Evolutionary conservation across 345 rosid species (phyloP).

Genomic region (Eucalyptus coolabah): DNA sequence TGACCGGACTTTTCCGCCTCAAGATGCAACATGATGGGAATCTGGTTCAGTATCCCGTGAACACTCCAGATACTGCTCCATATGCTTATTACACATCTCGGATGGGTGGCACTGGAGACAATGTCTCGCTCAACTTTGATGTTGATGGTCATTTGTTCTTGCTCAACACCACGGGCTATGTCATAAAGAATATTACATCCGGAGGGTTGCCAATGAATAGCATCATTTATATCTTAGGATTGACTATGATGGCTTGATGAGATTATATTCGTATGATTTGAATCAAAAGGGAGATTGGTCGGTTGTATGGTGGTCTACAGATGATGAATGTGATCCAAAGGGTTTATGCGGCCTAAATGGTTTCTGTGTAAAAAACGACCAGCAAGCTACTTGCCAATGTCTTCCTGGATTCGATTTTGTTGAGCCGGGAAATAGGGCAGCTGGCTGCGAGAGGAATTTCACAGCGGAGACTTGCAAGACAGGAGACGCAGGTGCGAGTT

Average conservation of each 20-base stretch:
- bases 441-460: slow-evolving; percentile 4
- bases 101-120: too few relatives aligned
- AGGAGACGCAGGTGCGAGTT: not conserved
- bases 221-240: too few relatives aligned
- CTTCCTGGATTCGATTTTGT: not conserved
- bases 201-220: fast-evolving
- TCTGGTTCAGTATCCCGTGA: slow-evolving; percentile 9
- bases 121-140: too few relatives aligned
- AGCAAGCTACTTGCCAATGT: not conserved
- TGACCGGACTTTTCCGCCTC: slow-evolving; percentile 7
- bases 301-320: not conserved
- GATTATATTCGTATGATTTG: not conserved
- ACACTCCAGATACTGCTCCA: not conserved
- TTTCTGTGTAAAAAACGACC: not conserved
- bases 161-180: too few relatives aligned
- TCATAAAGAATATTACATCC: fast-evolving
- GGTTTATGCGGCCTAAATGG: slow-evolving; percentile 2
- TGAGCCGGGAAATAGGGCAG: not conserved
- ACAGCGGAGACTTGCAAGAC: not conserved
- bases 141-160: too few relatives aligned
- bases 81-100: slow-evolving; percentile 2
- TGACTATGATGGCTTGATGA: not conserved
- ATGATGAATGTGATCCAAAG: not conserved
- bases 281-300: not conserved
- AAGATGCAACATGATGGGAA: slow-evolving; percentile 10